Evolutionary conservation across 2,329 filamentous ascomycete species (phyloP).

Genomic region (Ceratocystis diversiconidia): DNA sequence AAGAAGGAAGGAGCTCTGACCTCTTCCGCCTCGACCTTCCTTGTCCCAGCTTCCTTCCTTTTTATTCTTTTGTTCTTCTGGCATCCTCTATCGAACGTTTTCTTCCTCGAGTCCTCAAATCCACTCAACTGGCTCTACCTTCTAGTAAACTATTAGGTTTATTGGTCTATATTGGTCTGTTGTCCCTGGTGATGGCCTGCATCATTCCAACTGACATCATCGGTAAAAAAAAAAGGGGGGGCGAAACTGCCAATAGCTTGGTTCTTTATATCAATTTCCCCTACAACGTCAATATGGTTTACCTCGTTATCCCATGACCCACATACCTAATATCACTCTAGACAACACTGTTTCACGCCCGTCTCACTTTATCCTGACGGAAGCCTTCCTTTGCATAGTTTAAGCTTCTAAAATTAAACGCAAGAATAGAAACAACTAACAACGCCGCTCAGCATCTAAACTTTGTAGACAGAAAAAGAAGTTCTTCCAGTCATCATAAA

Average conservation of each 20-base stretch:
- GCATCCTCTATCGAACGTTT: neutral
- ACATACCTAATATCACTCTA: neutral
- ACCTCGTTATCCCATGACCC: too few relatives aligned
- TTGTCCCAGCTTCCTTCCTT: neutral
- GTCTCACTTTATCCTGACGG: conserved; percentile 2
- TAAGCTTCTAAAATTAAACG: conserved; percentile 2
- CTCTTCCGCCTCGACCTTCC: neutral
- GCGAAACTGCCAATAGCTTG: neutral
- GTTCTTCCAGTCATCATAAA: neutral
- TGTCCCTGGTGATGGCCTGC: neutral
- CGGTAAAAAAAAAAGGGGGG: neutral
- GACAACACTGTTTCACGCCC: conserved; percentile 11
- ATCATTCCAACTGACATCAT: neutral
- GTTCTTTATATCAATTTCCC: neutral
- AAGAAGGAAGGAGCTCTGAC: neutral
- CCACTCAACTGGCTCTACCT: neutral
- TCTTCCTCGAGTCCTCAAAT: neutral
- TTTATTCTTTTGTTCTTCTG: neutral
- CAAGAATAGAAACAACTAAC: neutral
- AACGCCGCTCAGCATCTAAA: neutral
- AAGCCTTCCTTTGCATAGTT: neutral
- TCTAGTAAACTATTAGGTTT: neutral
- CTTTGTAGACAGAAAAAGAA: neutral
- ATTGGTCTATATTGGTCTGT: neutral
- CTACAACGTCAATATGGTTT: too few relatives aligned